A percentile compares a stretch with the other conserved stretches of the same genome.
Evolutionary conservation across 116 monocot species (phyloP).

Genomic region (Zostera marina): DNA sequence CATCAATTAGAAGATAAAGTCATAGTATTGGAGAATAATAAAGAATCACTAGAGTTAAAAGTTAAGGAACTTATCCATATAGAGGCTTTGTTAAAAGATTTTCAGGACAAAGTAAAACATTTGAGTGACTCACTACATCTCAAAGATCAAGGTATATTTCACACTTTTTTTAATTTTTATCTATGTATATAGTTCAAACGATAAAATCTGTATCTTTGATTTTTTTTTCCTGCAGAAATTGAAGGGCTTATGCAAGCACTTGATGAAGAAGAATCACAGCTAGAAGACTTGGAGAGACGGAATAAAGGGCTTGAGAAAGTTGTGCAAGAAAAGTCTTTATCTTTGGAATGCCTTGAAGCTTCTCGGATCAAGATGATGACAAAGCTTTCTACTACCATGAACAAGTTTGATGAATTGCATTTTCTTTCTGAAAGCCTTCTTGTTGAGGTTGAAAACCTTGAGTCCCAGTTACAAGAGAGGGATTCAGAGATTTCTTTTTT

Average conservation of each 20-base stretch:
- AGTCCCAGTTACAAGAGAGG: slow-evolving; percentile 56
- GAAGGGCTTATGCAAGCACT: slow-evolving; percentile 88
- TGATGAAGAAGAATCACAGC: slow-evolving; percentile 90
- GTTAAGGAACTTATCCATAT: slow-evolving; percentile 27
- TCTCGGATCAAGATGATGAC: slow-evolving; percentile 40
- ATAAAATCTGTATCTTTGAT: not conserved
- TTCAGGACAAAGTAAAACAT: slow-evolving; percentile 35
- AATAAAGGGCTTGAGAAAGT: slow-evolving; percentile 35
- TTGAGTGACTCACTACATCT: slow-evolving; percentile 41
- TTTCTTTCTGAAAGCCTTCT: slow-evolving; percentile 76
- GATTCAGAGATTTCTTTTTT: slow-evolving; percentile 91
- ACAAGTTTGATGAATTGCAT: slow-evolving; percentile 94
- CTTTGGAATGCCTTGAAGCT: slow-evolving; percentile 54
- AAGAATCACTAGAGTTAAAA: slow-evolving; percentile 22
- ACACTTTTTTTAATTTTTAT: not conserved
- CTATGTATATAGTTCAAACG: not conserved
- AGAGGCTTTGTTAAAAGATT: slow-evolving; percentile 31
- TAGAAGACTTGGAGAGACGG: slow-evolving; percentile 44
- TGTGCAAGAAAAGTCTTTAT: slow-evolving; percentile 32
- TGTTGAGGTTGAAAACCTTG: slow-evolving; percentile 75
- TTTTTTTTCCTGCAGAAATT: slow-evolving; percentile 46
- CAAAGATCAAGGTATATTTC: slow-evolving; percentile 75
- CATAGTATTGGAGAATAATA: slow-evolving; percentile 29
- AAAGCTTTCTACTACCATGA: slow-evolving; percentile 80
- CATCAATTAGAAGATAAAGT: slow-evolving; percentile 38